phyloP scores from a whole-genome alignment of 1,284 basidiomycete genomes.

The Ganoderma lingzhi region DNA sequence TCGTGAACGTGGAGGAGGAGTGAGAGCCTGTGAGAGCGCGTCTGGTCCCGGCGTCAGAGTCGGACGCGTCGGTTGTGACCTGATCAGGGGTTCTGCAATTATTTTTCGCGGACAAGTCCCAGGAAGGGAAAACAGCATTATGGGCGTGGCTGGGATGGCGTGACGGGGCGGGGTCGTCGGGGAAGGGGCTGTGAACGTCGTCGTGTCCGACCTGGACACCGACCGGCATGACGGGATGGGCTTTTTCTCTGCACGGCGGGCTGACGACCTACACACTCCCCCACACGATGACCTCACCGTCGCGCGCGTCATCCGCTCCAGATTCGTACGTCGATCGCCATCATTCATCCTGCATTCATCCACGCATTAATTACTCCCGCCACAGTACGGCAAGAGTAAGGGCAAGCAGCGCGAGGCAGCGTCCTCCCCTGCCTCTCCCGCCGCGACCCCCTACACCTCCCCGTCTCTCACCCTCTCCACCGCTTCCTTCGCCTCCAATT shows the following conservation, averaged over 20 bases:
- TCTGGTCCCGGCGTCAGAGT: conserved; percentile 9
- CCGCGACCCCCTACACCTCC: conserved; percentile 31
- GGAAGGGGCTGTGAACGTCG: background rate
- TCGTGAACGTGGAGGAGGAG: conserved; percentile 14
- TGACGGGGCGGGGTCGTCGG: conserved; percentile 2
- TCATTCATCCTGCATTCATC: background rate
- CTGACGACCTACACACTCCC: conserved; percentile 40
- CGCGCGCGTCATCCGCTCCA: conserved; percentile 73
- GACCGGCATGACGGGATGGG: conserved; percentile 47
- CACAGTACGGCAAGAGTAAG: conserved; percentile 70
- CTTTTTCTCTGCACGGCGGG: conserved; percentile 51
- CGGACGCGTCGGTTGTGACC: conserved; percentile 26
- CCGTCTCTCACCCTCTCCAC: conserved; percentile 45
- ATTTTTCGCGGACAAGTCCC: conserved; percentile 15
- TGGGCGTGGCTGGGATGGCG: conserved; percentile 9
- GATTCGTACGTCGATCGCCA: conserved; percentile 63
- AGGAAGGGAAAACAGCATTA: background rate
- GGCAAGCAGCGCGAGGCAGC: conserved; percentile 62
- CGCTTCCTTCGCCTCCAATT: conserved; percentile 38
- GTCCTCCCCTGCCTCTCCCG: conserved; percentile 16
- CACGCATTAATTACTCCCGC: conserved; percentile 10
- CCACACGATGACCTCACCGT: conserved; percentile 52
- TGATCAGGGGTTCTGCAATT: conserved; percentile 16
- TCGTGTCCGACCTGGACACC: conserved; percentile 1
- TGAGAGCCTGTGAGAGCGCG: conserved; percentile 31